Conservation (phyloP, 257 asterid species). For the Hygrophila difformis region DNA sequence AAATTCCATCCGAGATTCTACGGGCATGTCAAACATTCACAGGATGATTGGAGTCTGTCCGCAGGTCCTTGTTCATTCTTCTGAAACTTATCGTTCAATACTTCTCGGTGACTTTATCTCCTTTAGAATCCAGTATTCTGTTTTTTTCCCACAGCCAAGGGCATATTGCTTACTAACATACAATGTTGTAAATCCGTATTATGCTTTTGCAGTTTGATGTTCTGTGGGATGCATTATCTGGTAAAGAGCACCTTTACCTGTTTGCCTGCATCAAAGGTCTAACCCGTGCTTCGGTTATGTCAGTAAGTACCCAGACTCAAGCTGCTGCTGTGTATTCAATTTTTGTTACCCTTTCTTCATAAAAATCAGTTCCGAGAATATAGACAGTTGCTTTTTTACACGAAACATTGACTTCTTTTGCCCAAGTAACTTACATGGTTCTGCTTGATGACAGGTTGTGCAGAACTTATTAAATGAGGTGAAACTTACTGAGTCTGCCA, state of each 20-base stretch:
- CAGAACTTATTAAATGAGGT: conserved; percentile 67
- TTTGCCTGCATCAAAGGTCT: conserved; percentile 90
- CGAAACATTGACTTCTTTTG: not conserved
- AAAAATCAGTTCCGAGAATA: too few relatives aligned
- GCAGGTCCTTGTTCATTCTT: conserved; percentile 56
- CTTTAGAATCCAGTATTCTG: too few relatives aligned
- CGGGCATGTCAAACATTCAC: conserved; percentile 74
- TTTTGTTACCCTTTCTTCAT: too few relatives aligned
- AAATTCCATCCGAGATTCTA: conserved; percentile 69
- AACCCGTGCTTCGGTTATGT: conserved; percentile 39
- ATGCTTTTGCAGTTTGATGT: conserved; percentile 60
- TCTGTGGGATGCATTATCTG: conserved; percentile 91
- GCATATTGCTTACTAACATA: too few relatives aligned
- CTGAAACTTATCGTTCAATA: conserved; percentile 12
- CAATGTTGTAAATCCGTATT: conserved; percentile 7
- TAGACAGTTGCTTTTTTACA: not conserved
- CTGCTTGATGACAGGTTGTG: conserved; percentile 37
- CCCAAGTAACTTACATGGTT: not conserved
- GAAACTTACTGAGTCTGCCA: conserved; percentile 69
- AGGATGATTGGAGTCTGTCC: conserved; percentile 95
- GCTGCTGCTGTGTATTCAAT: too few relatives aligned
- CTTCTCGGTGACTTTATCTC: too few relatives aligned
- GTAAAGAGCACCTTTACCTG: conserved; percentile 77
- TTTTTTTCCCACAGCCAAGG: too few relatives aligned
- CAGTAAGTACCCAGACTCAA: conserved; percentile 43